A percentile compares a stretch with the other conserved stretches of the same genome.
phyloP scores from a whole-genome alignment of 345 rosid genomes.

The Eucalyptus victrix region DNA sequence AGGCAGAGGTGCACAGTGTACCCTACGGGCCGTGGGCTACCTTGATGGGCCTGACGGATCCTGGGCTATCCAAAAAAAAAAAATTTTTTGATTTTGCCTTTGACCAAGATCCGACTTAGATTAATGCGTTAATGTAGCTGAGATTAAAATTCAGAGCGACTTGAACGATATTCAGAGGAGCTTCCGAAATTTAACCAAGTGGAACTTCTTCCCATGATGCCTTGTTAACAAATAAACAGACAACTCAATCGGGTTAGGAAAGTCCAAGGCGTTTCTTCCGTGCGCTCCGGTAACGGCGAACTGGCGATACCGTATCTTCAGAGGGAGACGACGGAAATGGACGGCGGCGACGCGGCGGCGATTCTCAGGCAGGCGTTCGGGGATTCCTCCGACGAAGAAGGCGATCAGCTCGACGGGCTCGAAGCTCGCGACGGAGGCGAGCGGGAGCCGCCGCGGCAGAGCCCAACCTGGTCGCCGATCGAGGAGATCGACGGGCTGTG shows the following conservation, averaged over 20 bases:
- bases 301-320: background rate
- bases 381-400: constrained; percentile 62
- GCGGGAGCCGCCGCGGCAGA: background rate
- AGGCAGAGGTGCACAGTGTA: fast-evolving
- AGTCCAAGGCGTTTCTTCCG: background rate
- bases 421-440: background rate
- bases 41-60: fast-evolving
- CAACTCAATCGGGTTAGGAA: background rate
- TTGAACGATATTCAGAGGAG: background rate
- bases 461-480: constrained; percentile 39
- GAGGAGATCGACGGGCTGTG: constrained; percentile 49
- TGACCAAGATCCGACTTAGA: background rate
- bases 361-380: constrained; percentile 46
- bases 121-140: background rate
- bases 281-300: background rate
- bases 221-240: background rate
- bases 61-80: fast-evolving
- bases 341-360: background rate
- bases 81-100: background rate
- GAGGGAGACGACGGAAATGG: background rate
- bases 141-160: background rate
- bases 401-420: background rate
- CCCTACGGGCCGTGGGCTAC: fast-evolving
- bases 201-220: background rate
- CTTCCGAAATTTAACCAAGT: background rate